Base-by-base conservation (phyloP, 2,329 filamentous ascomycete genomes). In the Cadophora sp. region DNA sequence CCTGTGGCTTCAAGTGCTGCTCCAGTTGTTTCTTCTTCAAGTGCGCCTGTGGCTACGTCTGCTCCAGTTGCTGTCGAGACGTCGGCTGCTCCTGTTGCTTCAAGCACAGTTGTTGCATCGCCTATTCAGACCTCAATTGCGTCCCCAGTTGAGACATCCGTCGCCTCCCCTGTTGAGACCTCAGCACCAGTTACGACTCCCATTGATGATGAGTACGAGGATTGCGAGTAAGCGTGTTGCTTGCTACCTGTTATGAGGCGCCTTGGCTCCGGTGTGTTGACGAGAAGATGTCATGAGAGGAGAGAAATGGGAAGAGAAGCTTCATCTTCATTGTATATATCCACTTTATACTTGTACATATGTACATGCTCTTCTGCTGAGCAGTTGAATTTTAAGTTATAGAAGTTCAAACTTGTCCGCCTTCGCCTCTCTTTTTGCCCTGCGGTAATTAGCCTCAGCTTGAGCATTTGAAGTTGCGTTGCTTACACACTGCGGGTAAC, bases 251-350 rank as follows among this genome's bases (percentile, higher is more conserved):
- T 46, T n/a, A 4, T 46, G 16, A 46, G 43, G 43, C 5, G 31
- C 31, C 31, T 34, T 34, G 31, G 31, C 5, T 11, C 5, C 31
- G 11, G n/a, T n/a, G n/a, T n/a, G n/a, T n/a, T 34, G 31, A 34
- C 24, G 46, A 22, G 46, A 22, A 9, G 46, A 51, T 14, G 48
- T 11, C 7, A 51, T 51, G 26, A 31, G 50, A 53, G 12, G 29
- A 27, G 12, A 27, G 24, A 29, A 24, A 53, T 26, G 50, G 29
- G 26, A 7, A 27, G 4, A 46, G 26, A 29, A 27, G 50, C 22
- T 27, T 53, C 24, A 53, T 53, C 50, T 53, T 53, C 50, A n/a
- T 53, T 53, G 50, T 53, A 53, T 53, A 53, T 53, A 53, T 53
- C 50, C 26, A 29, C 12, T 31, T 29, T n/a, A 7, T 19, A 29